Evolutionary conservation across 148 eudicot species (phyloP).

Genomic region (Salicornia ramosissima): DNA sequence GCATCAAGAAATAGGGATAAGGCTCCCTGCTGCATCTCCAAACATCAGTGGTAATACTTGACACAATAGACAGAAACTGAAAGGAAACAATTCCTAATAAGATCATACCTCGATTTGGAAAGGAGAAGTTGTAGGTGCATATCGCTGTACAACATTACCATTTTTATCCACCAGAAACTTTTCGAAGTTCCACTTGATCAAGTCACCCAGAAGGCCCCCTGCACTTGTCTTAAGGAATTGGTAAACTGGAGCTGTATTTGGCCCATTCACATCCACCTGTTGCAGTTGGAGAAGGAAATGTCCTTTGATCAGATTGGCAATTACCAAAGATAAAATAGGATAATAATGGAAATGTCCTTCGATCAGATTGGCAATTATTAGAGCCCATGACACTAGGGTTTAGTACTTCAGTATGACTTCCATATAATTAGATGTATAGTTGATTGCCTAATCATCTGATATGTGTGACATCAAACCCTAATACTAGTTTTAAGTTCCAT

Average conservation of each 20-base stretch:
- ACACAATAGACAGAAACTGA: neutral
- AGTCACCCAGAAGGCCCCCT: slow-evolving; percentile 85
- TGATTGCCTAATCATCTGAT: too few relatives aligned
- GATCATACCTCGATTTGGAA: slow-evolving; percentile 73
- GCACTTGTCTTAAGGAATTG: slow-evolving; percentile 78
- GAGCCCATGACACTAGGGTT: too few relatives aligned
- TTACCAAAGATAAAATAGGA: too few relatives aligned
- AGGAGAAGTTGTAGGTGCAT: slow-evolving; percentile 90
- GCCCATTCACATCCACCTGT: slow-evolving; percentile 97
- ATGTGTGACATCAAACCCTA: too few relatives aligned
- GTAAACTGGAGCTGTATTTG: slow-evolving; percentile 78
- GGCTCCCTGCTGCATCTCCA: too few relatives aligned
- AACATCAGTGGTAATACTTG: neutral
- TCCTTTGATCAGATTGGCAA: too few relatives aligned
- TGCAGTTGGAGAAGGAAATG: neutral
- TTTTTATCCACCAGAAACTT: slow-evolving; percentile 86
- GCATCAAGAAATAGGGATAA: neutral
- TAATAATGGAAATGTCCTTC: too few relatives aligned
- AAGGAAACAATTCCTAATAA: neutral
- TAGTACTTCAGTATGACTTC: too few relatives aligned
- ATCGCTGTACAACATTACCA: slow-evolving; percentile 87
- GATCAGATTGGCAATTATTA: too few relatives aligned
- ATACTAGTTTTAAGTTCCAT: too few relatives aligned
- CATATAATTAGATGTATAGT: too few relatives aligned
- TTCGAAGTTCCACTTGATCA: slow-evolving; percentile 92